phyloP scores from a whole-genome alignment of 2,329 filamentous ascomycete genomes.

The Ophiocordyceps camponoti-floridani region DNA sequence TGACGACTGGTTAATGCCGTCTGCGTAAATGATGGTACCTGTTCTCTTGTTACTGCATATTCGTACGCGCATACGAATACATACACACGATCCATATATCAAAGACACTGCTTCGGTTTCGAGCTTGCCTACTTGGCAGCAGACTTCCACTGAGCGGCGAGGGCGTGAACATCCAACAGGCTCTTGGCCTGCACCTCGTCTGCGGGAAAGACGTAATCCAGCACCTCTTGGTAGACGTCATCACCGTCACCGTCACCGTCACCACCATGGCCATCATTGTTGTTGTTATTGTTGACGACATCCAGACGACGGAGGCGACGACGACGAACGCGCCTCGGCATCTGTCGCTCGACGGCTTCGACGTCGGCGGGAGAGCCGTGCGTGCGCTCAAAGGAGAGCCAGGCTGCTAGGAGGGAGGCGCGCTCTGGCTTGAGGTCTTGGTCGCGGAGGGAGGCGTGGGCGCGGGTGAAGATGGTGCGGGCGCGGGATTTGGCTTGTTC shows the following conservation, averaged over 20 bases:
- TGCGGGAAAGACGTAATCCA: slow-evolving; percentile 92
- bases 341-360: slow-evolving; percentile 74
- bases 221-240: slow-evolving; percentile 86
- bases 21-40: too few relatives aligned
- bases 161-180: slow-evolving; percentile 65
- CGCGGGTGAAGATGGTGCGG: slow-evolving; percentile 68
- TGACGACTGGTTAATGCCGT: too few relatives aligned
- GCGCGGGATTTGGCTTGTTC: slow-evolving; percentile 72
- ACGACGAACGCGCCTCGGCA: slow-evolving; percentile 89
- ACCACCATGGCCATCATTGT: slow-evolving; percentile 47
- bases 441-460: slow-evolving; percentile 74
- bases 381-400: slow-evolving; percentile 79
- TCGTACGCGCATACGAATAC: too few relatives aligned
- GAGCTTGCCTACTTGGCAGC: too few relatives aligned
- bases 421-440: slow-evolving; percentile 84
- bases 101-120: too few relatives aligned
- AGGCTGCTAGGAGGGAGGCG: slow-evolving; percentile 79
- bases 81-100: too few relatives aligned
- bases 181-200: slow-evolving; percentile 79
- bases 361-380: slow-evolving; percentile 62
- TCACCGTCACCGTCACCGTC: too few relatives aligned
- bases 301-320: slow-evolving; percentile 37
- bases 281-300: neutral
- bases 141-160: slow-evolving; percentile 64
- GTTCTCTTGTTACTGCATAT: too few relatives aligned